phyloP scores from a whole-genome alignment of 2,329 filamentous ascomycete genomes.

The Cordyceps pruinosa region DNA sequence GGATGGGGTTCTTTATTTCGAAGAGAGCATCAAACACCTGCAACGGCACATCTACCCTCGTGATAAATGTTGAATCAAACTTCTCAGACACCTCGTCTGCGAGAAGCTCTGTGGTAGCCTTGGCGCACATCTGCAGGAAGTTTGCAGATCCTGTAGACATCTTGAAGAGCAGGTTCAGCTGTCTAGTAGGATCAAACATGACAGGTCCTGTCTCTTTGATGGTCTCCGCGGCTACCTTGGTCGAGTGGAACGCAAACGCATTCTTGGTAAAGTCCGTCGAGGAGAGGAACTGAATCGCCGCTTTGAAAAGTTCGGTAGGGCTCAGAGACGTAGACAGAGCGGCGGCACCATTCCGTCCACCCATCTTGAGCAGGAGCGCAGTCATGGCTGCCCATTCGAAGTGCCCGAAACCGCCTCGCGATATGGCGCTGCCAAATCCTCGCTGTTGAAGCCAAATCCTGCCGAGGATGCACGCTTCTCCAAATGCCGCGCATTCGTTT shows the following conservation, averaged over 20 bases:
- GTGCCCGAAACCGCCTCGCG: slow-evolving; percentile 78
- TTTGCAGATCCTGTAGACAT: slow-evolving; percentile 81
- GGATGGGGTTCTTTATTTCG: slow-evolving; percentile 27
- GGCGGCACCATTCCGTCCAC: slow-evolving; percentile 62
- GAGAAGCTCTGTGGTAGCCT: slow-evolving; percentile 65
- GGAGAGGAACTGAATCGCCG: slow-evolving; percentile 78
- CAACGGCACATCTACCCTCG: slow-evolving; percentile 46
- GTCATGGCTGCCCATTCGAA: slow-evolving; percentile 86
- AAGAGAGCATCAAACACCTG: slow-evolving; percentile 48
- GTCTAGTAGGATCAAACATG: slow-evolving; percentile 67
- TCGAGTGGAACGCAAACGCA: slow-evolving; percentile 46
- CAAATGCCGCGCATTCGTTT: slow-evolving; percentile 64
- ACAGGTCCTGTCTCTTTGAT: slow-evolving; percentile 51
- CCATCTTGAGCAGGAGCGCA: slow-evolving; percentile 73
- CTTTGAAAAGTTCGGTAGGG: slow-evolving; percentile 92
- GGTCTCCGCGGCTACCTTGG: slow-evolving; percentile 25
- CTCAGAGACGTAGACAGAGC: slow-evolving; percentile 75
- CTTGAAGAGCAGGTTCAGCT: slow-evolving; percentile 81
- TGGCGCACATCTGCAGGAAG: slow-evolving; percentile 67
- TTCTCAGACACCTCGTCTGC: slow-evolving; percentile 68
- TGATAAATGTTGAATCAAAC: slow-evolving; percentile 79
- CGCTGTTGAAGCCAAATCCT: slow-evolving; percentile 85
- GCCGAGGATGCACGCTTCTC: slow-evolving; percentile 79
- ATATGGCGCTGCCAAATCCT: slow-evolving; percentile 64
- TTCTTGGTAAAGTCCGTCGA: slow-evolving; percentile 64